These are phyloP conservation scores for Allium fistulosum DNA, from an alignment of 106 monocot species.

Conservation along the genomic window DNA sequence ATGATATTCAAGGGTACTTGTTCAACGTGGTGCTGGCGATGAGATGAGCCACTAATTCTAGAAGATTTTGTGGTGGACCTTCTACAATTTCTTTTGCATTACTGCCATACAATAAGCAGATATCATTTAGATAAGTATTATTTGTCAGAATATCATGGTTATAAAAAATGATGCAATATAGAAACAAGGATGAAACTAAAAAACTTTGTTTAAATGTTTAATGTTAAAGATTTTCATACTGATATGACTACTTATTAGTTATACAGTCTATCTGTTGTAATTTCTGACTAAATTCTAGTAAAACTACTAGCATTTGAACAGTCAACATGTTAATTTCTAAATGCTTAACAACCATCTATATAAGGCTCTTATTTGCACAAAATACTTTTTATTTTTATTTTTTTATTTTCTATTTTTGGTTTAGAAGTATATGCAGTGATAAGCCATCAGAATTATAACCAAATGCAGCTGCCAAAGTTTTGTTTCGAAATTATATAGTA, in stretches of 20 bases:
- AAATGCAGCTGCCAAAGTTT: too few species aligned
- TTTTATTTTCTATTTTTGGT: too few species aligned
- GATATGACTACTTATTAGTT: neutral
- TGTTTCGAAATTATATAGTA: too few species aligned
- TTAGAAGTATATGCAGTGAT: too few species aligned
- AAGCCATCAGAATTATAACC: too few species aligned
- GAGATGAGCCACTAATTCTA: conserved; percentile 11
- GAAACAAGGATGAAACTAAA: neutral
- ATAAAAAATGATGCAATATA: neutral
- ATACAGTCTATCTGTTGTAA: neutral
- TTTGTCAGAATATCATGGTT: too few species aligned
- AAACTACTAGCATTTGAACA: too few species aligned
- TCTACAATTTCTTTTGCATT: conserved; percentile 8
- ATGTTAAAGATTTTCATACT: neutral
- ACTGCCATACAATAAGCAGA: conserved; percentile 1
- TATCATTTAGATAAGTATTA: neutral
- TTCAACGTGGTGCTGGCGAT: conserved; percentile 6
- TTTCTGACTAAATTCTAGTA: too few species aligned
- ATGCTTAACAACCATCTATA: too few species aligned
- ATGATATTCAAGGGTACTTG: conserved; percentile 4
- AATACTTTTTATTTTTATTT: too few species aligned
- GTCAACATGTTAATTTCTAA: too few species aligned
- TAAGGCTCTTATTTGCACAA: too few species aligned
- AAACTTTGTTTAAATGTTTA: neutral
- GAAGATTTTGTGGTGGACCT: conserved; percentile 8